Evolutionary conservation across 2,329 filamentous ascomycete species (phyloP).

Genomic region (Fusarium odoratissimum): DNA sequence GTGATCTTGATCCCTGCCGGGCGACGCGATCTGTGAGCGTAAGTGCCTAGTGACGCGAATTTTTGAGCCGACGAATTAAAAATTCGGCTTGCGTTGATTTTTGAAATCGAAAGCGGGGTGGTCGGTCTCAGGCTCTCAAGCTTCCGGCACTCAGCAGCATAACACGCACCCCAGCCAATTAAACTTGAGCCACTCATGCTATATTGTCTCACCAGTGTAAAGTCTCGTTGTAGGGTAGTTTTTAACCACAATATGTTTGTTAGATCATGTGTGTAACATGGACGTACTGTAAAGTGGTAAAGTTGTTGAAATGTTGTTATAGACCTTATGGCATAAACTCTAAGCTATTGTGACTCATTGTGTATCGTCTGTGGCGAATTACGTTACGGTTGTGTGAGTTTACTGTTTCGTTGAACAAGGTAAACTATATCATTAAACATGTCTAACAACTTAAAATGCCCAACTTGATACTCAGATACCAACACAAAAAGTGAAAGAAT

Average conservation of each 20-base stretch:
- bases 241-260: not conserved
- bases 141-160: not conserved
- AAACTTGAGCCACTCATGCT: not conserved
- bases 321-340: not conserved
- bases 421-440: not conserved
- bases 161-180: not conserved
- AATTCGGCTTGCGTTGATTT: slow-evolving; percentile 29
- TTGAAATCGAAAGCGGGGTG: slow-evolving; percentile 27
- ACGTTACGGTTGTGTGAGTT: not conserved
- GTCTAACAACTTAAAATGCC: too few relatives aligned
- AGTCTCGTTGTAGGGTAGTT: slow-evolving; percentile 13
- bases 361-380: not conserved
- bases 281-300: not conserved
- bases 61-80: slow-evolving; percentile 32
- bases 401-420: not conserved
- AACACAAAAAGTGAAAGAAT: not conserved
- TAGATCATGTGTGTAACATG: not conserved
- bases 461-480: not conserved
- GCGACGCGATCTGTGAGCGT: slow-evolving; percentile 38
- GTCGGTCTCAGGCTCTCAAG: not conserved
- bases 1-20: slow-evolving; percentile 37
- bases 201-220: not conserved
- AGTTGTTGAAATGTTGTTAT: not conserved
- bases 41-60: slow-evolving; percentile 23
- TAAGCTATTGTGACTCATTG: not conserved